Percentiles rank a stretch among this genome's conserved stretches.
Evolutionary conservation across 202 grass and related monocot species (phyloP).

Genomic region (Zizania palustris): DNA sequence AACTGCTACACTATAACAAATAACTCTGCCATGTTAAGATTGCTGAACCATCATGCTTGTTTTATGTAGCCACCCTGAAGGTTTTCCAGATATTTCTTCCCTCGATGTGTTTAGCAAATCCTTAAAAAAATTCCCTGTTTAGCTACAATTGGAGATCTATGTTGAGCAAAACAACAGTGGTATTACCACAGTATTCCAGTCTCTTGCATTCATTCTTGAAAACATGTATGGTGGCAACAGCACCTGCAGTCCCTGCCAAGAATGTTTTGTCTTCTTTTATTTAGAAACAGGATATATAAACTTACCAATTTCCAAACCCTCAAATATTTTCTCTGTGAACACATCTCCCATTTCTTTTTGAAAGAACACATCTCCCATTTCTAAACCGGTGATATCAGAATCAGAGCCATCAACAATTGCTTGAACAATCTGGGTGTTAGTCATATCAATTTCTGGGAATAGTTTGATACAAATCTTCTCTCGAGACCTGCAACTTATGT

Average conservation of each 20-base stretch:
- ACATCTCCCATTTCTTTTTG: slow-evolving; percentile 7
- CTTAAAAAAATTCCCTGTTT: slow-evolving; percentile 18
- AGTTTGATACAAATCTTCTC: slow-evolving; percentile 23
- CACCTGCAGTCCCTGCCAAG: slow-evolving; percentile 21
- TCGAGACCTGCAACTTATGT: slow-evolving; percentile 31
- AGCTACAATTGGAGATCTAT: slow-evolving; percentile 9
- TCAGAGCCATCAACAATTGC: slow-evolving; percentile 28
- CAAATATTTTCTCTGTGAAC: slow-evolving; percentile 13
- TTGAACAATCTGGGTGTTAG: slow-evolving; percentile 12
- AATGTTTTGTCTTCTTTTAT: slow-evolving; percentile 21
- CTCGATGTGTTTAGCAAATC: slow-evolving; percentile 10
- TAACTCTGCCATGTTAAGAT: slow-evolving; percentile 29
- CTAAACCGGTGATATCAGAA: slow-evolving; percentile 23
- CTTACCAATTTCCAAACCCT: slow-evolving; percentile 45
- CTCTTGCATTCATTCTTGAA: slow-evolving; percentile 26
- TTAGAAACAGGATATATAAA: slow-evolving; percentile 38
- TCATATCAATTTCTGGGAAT: slow-evolving; percentile 35
- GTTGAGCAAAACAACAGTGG: slow-evolving; percentile 24
- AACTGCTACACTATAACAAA: slow-evolving; percentile 36
- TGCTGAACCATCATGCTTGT: slow-evolving; percentile 20
- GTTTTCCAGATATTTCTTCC: slow-evolving; percentile 40
- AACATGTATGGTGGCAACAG: slow-evolving; percentile 7
- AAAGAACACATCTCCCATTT: slow-evolving; percentile 28
- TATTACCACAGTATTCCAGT: not conserved
- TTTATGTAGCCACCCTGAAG: slow-evolving; percentile 25